A percentile compares a stretch with the other conserved stretches of the same genome.
Evolutionary conservation across 2,329 filamentous ascomycete species (phyloP).

Genomic region (Verticillium nonalfalfae): DNA sequence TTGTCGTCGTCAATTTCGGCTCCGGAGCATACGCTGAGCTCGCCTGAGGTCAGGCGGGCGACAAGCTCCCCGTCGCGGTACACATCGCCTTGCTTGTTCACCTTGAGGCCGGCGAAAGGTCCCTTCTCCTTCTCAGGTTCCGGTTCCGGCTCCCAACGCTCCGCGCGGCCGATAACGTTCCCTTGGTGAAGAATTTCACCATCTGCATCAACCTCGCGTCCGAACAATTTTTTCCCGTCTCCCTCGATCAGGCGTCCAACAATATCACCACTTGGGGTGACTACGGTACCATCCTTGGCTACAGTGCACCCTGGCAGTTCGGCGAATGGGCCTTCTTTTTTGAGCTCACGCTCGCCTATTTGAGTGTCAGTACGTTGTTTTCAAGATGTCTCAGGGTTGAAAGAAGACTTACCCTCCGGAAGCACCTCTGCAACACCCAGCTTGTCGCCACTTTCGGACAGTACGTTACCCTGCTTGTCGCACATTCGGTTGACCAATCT

Average conservation of each 20-base stretch:
- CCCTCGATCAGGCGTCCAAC: conserved; percentile 68
- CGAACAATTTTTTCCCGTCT: conserved; percentile 65
- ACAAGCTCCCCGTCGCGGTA: conserved; percentile 55
- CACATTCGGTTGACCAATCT: conserved; percentile 62
- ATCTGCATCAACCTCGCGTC: conserved; percentile 72
- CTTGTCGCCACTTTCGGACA: conserved; percentile 53
- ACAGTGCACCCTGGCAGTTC: conserved; percentile 60
- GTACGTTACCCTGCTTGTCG: conserved; percentile 65
- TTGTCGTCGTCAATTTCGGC: conserved; percentile 66
- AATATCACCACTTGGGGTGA: conserved; percentile 60
- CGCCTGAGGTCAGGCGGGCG: conserved; percentile 63
- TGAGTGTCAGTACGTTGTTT: conserved; percentile 52
- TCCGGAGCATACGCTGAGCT: conserved; percentile 56
- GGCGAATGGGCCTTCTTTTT: conserved; percentile 63
- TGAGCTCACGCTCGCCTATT: conserved; percentile 56
- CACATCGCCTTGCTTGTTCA: conserved; percentile 53
- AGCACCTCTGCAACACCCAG: no score
- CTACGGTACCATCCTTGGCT: conserved; percentile 62
- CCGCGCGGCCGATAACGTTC: conserved; percentile 50
- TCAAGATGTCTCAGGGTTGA: conserved; percentile 50
- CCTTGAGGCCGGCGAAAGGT: conserved; percentile 45
- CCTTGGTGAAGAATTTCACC: conserved; percentile 71
- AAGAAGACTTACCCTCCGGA: no score
- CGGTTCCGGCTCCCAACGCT: conserved; percentile 42
- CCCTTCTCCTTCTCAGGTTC: conserved; percentile 42